Conservation (phyloP, 257 asterid genomes). For the Hygrophila difformis region DNA sequence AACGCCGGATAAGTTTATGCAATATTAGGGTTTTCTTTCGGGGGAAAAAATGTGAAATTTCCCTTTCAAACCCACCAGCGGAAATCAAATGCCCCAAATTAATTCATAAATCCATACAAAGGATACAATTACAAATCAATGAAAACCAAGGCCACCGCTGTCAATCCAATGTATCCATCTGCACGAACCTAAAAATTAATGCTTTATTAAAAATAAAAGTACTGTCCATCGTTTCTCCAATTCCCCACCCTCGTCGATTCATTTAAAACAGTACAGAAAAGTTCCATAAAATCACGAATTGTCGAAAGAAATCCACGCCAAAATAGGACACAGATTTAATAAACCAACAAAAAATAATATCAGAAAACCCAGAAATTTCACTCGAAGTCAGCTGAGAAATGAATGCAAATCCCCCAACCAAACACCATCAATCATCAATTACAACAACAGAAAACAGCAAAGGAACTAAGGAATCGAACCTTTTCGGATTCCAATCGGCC, state of each 20-base stretch:
- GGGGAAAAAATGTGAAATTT: slow-evolving; percentile 13
- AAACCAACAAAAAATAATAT: slow-evolving; percentile 16
- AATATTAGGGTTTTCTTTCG: slow-evolving; percentile 44
- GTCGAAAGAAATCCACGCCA: slow-evolving; percentile 8
- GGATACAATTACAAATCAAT: neutral
- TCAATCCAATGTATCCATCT: too few relatives aligned
- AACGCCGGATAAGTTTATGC: slow-evolving; percentile 6
- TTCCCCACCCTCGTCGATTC: slow-evolving; percentile 9
- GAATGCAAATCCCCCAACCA: slow-evolving; percentile 16
- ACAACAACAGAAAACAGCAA: slow-evolving; percentile 5
- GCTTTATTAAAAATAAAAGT: neutral
- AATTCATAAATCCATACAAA: slow-evolving; percentile 8
- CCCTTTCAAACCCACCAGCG: neutral
- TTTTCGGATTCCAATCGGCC: neutral
- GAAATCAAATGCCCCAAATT: slow-evolving; percentile 3
- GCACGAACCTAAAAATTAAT: neutral
- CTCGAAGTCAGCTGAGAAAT: slow-evolving; percentile 17
- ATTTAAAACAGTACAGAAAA: slow-evolving; percentile 14
- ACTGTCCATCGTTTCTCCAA: slow-evolving; percentile 9
- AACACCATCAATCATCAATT: slow-evolving; percentile 1
- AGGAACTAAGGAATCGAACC: slow-evolving; percentile 12
- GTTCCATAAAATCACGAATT: slow-evolving; percentile 20
- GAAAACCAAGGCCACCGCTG: too few relatives aligned
- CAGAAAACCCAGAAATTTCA: slow-evolving; percentile 19
- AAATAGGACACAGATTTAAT: slow-evolving; percentile 21